Evolutionary conservation across 2,329 filamentous ascomycete genomes (phyloP), one percentile per base, ranked within the genome.

Genomic region (Chrysosporium queenslandicum): DNA sequence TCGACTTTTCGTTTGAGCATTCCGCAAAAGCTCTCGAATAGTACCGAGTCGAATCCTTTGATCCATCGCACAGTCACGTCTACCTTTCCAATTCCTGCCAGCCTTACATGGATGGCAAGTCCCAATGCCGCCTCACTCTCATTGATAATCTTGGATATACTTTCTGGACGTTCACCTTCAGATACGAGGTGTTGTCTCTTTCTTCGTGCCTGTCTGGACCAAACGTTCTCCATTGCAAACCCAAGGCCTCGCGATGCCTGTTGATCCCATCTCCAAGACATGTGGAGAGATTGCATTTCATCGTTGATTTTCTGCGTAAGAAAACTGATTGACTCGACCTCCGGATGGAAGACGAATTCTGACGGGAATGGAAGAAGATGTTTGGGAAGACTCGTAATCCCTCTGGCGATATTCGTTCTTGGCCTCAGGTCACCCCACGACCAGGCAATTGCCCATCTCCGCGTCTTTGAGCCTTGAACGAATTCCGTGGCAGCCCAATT

Each of bases 371-470:
- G 77, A 4, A 81, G 64, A 9, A 75, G 64, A 20, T 73, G 68
- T 58, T 77, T 77, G 2, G 73, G 71, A 7, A 79, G 68, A 12
- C 64, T 72, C 14, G 52, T 75, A 3, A 68, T 67, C 1, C 63
- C 63, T 40, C 73, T 63, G 8, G 69, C 66, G 9, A 68, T 62
- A 14, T 52, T 74, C 65, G 76, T 74, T 3, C 72, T 65, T 2
- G 90, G 87, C 42, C 90, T 75, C 63, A 79, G 72, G 48, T 79
- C 73, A 1, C 73, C 71, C 69, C 88, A 95, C 61, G 86, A 94
- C 92, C 92, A 98, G 0, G 78, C 92, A 2, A 97, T 70, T 1
- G 83, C 87, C 90, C 91, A 97, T 16, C 92, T 75, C 49, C 83
- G 81, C 27, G 92, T 97, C 64, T 82, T 85, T 43, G 71, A 80